Percentiles rank a stretch among this genome's conserved stretches.
Conservation (phyloP, 169 alveolate species). For the Ichthyophthirius multifiliis region DNA sequence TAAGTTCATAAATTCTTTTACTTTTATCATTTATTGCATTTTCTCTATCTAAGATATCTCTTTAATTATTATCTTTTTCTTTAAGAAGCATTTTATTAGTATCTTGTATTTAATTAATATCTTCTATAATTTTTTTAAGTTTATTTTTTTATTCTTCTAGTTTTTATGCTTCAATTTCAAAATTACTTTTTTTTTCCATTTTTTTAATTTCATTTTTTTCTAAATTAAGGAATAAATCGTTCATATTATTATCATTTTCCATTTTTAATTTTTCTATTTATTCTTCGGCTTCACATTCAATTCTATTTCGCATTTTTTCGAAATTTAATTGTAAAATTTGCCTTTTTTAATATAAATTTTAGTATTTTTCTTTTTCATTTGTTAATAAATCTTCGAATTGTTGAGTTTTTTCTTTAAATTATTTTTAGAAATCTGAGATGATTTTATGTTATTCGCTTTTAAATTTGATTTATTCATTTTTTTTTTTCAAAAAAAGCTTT, state of each 20-base stretch:
- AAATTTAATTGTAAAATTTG: constrained; percentile 54
- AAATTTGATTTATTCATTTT: constrained; percentile 40
- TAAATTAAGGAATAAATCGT: constrained; percentile 25
- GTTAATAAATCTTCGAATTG: constrained; percentile 64
- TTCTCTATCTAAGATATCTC: constrained; percentile 88
- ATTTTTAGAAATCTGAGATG: constrained; percentile 54
- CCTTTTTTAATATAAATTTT: constrained; percentile 68
- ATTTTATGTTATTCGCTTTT: no score
- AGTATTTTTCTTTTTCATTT: constrained; percentile 57
- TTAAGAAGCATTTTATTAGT: constrained; percentile 46
- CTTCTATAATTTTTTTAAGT: constrained; percentile 38
- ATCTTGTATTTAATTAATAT: constrained; percentile 19
- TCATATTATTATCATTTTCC: constrained; percentile 67
- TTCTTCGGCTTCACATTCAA: constrained; percentile 81
- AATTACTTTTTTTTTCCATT: constrained; percentile 56
- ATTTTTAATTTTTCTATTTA: constrained; percentile 78
- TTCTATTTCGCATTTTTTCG: constrained; percentile 51
- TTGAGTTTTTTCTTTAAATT: constrained; percentile 58
- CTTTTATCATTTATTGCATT: constrained; percentile 90
- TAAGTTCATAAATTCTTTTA: constrained; percentile 88
- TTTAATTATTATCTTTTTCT: constrained; percentile 55
- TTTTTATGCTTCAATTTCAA: constrained; percentile 54
- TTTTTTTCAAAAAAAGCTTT: constrained; percentile 64
- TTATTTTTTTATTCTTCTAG: constrained; percentile 67
- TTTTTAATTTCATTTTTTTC: constrained; percentile 46